Evolutionary conservation across 768 basidiomycete genomes (phyloP).

Genomic region (Boletellus sp.): DNA sequence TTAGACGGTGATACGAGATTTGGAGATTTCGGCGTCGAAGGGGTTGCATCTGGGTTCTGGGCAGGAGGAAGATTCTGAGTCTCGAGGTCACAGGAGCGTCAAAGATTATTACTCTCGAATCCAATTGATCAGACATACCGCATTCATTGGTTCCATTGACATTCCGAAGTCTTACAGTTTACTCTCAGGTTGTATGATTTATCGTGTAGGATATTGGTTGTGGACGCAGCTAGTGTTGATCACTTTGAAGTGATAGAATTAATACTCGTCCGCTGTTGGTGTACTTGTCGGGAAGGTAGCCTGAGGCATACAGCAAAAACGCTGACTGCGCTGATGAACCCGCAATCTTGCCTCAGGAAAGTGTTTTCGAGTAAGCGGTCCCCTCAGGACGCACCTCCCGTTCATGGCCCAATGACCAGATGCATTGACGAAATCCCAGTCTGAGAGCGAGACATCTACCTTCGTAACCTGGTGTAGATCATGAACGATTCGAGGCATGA

Average conservation of each 20-base stretch:
- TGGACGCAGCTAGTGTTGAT: slow-evolving; percentile 42
- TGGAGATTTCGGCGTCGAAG: slow-evolving; percentile 79
- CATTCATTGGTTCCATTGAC: slow-evolving; percentile 2
- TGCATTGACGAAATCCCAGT: slow-evolving; percentile 1
- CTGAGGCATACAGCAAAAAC: slow-evolving; percentile 22
- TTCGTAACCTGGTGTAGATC: slow-evolving; percentile 68
- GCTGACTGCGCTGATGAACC: slow-evolving; percentile 58
- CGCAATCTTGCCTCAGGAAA: slow-evolving; percentile 86
- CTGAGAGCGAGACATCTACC: slow-evolving; percentile 5
- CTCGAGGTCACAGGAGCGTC: background rate
- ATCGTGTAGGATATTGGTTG: slow-evolving; percentile 20
- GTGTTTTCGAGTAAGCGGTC: slow-evolving; percentile 76
- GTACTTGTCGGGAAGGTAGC: slow-evolving; percentile 46
- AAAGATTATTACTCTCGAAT: slow-evolving; percentile 4
- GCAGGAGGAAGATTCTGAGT: slow-evolving; percentile 43
- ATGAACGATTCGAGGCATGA: slow-evolving; percentile 95
- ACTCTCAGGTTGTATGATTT: slow-evolving; percentile 15
- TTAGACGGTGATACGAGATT: slow-evolving; percentile 79
- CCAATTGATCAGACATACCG: slow-evolving; percentile 6
- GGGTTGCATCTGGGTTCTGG: slow-evolving; percentile 74
- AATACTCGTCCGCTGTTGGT: slow-evolving; percentile 85
- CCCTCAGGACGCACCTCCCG: slow-evolving; percentile 76
- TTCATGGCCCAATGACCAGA: slow-evolving; percentile 72
- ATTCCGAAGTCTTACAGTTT: background rate
- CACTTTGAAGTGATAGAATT: slow-evolving; percentile 83